These are phyloP conservation scores for Mollisia scopiformis DNA, from an alignment of 2,329 filamentous ascomycete species.

Conservation along the genomic window DNA sequence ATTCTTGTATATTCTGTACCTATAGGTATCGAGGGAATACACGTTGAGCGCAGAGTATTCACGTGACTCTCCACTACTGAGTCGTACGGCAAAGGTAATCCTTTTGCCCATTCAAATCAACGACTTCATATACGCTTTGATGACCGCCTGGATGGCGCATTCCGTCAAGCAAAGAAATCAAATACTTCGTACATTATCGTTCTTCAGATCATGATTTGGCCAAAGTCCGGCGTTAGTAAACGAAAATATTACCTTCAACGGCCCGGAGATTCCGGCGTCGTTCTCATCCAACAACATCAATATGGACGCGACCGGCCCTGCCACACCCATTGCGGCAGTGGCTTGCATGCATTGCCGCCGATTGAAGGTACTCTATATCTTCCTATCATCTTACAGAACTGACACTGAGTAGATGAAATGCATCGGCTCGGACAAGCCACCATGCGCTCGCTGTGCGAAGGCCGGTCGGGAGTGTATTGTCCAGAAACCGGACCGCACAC, in stretches of 20 bases:
- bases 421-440: conserved; percentile 7
- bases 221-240: background rate
- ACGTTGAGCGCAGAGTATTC: too few species aligned
- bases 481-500: background rate
- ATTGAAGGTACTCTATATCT: background rate
- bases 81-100: too few species aligned
- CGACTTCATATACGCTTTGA: too few species aligned
- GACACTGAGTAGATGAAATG: conserved; percentile 15
- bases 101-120: too few species aligned
- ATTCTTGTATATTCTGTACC: too few species aligned
- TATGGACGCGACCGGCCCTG: background rate
- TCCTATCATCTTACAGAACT: background rate
- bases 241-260: background rate
- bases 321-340: background rate
- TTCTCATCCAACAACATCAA: background rate
- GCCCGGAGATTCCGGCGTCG: background rate
- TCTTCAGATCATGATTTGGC: too few species aligned
- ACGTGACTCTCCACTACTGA: too few species aligned
- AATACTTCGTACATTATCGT: too few species aligned
- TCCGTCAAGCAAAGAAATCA: too few species aligned
- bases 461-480: conserved; percentile 11
- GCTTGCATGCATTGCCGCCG: conserved; percentile 10
- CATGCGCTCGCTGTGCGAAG: conserved; percentile 14
- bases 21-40: too few species aligned
- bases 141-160: too few species aligned